Conservation (phyloP, 345 rosid genomes). For the Rhodamnia rubescens region DNA sequence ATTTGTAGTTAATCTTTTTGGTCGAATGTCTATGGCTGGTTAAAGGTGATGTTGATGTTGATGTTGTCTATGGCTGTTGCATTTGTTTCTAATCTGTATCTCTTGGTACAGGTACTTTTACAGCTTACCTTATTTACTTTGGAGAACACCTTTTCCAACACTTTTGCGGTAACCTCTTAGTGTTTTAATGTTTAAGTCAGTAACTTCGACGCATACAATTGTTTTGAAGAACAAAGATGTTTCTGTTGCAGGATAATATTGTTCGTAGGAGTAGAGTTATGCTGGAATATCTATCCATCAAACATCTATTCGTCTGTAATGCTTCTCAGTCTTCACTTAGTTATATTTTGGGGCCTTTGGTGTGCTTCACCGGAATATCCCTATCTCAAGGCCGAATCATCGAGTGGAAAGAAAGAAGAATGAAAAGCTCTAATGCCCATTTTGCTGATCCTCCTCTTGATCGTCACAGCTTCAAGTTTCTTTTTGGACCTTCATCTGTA, state of each 20-base stretch:
- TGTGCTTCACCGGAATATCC: conserved; percentile 47
- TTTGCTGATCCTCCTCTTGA: background rate
- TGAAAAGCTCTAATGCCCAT: background rate
- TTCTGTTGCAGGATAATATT: conserved; percentile 38
- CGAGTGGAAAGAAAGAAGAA: conserved; percentile 8
- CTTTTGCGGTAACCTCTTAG: conserved; percentile 39
- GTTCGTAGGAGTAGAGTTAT: conserved; percentile 59
- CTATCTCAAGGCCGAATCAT: conserved; percentile 9
- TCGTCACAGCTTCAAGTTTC: background rate
- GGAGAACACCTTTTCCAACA: conserved; percentile 68
- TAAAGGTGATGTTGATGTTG: too few species aligned
- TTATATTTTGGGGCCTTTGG: conserved; percentile 66
- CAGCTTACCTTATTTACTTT: conserved; percentile 69
- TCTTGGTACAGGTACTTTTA: conserved; percentile 65
- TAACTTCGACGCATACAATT: background rate
- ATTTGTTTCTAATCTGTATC: background rate
- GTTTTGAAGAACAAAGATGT: background rate
- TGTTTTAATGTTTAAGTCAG: background rate
- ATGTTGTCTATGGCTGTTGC: background rate
- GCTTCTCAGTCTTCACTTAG: conserved; percentile 49
- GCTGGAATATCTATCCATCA: conserved; percentile 96
- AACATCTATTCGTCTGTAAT: conserved; percentile 49
- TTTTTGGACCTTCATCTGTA: background rate
- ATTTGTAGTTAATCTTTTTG: background rate
- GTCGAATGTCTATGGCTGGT: background rate